These are phyloP conservation scores for Gnomoniopsis smithogilvyi DNA, from an alignment of 2,329 filamentous ascomycete genomes.

Conservation along the genomic window DNA sequence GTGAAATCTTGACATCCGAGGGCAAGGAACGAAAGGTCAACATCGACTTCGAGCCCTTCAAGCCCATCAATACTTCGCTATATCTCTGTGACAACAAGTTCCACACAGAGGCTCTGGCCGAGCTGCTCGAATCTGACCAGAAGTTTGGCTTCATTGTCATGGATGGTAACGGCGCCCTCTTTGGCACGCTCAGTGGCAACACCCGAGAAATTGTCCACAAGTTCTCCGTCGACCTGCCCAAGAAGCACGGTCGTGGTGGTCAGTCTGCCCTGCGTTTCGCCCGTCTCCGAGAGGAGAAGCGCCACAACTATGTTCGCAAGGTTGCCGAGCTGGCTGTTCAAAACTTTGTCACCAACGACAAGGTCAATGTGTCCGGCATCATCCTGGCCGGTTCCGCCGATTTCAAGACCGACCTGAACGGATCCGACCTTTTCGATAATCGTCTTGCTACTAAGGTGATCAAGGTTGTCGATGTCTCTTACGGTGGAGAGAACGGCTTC, in stretches of 20 bases:
- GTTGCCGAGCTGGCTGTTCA: slow-evolving; percentile 97
- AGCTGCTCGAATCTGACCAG: slow-evolving; percentile 97
- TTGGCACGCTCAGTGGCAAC: slow-evolving; percentile 95
- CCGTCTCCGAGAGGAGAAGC: slow-evolving; percentile 98
- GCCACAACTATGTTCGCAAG: slow-evolving; percentile 99
- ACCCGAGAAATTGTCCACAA: slow-evolving; percentile 97
- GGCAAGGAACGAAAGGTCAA: slow-evolving; percentile 99
- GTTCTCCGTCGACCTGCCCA: slow-evolving; percentile 96
- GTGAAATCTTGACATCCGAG: slow-evolving; percentile 99
- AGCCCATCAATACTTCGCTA: slow-evolving; percentile 98
- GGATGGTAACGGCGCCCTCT: slow-evolving; percentile 98
- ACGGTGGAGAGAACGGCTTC: slow-evolving; percentile 98
- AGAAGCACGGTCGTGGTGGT: slow-evolving; percentile 99
- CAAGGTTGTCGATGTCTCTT: slow-evolving; percentile 98
- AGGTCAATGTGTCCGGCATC: slow-evolving; percentile 94
- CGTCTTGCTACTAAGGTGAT: slow-evolving; percentile 94
- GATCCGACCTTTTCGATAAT: slow-evolving; percentile 93
- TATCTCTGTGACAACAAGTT: slow-evolving; percentile 99
- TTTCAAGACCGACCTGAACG: slow-evolving; percentile 99
- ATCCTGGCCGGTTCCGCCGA: slow-evolving; percentile 96
- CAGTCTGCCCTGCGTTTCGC: slow-evolving; percentile 99
- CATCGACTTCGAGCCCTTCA: slow-evolving; percentile 99
- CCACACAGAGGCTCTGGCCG: slow-evolving; percentile 94
- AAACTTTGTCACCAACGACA: slow-evolving; percentile 98
- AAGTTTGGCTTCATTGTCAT: slow-evolving; percentile 99